Base-by-base conservation (phyloP, 169 alveolate species). In the Plasmodium blacklocki region DNA sequence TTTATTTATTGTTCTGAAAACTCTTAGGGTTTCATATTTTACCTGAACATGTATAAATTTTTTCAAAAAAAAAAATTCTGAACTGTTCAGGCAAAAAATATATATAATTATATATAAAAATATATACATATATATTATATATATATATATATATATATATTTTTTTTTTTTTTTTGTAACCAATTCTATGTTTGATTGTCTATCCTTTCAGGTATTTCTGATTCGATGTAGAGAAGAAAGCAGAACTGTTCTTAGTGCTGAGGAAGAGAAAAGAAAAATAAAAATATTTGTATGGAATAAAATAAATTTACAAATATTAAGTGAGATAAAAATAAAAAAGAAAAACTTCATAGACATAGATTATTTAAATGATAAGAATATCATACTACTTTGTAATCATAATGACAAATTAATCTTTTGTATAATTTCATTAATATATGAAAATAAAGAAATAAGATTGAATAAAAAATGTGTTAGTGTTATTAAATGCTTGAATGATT, bases 261-360 rank as follows among this genome's bases (percentile, higher is more conserved):
- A 78, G 26, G 89, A 78, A 19, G 32, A 23, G 39, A 78, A 50
- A 26, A 50, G 23, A 14, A 52, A 29, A 15, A 47, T 78, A 45
- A 63, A 58, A 15, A 64, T 78, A 64, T 52, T 23, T 45, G 6
- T 78, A 45, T 78, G 89, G 89, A 60, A 78, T 45, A 78, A 78
- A 60, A 8, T 18, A 8, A 78, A 52, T 58, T 78, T 78, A 49
- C 15, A 64, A 78, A 52, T 59, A 18, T 66, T 78, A 78, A 45
- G 50, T 45, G 54, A 29, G 18, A 78, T 78, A 78, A 78, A 78
- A 70, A 78, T 78, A 63, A 78, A 78, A 56, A 78, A 50, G 45
- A 50, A 39, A 15, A 8, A 50, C 21, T 78, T 78, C 54, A 23
- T 66, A 8, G 89, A 78, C 50, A 50, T 78, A 29, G 63, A 78